Percentiles rank a stretch among this genome's conserved stretches.
These are phyloP conservation scores for Aquilaria sinensis DNA, from an alignment of 345 rosid genomes.

Conservation along the genomic window DNA sequence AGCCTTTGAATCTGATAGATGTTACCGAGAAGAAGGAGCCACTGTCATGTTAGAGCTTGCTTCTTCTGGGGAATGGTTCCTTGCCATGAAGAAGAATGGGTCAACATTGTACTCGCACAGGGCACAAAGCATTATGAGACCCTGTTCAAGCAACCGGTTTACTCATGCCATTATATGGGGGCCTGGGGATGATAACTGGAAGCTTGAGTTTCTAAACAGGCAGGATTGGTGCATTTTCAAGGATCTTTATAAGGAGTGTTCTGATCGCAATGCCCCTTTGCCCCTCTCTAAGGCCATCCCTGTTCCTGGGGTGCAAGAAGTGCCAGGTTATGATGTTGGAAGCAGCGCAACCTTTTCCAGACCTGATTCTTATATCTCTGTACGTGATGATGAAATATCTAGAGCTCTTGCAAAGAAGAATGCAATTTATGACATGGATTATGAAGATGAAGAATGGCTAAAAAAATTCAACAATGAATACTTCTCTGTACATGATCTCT, in stretches of 20 bases:
- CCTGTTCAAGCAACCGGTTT: constrained; percentile 50
- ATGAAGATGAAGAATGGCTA: constrained; percentile 93
- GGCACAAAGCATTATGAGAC: constrained; percentile 60
- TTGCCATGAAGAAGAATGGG: constrained; percentile 57
- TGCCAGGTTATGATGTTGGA: constrained; percentile 39
- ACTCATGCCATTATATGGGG: constrained; percentile 65
- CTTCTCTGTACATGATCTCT: constrained; percentile 20
- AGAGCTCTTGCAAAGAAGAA: constrained; percentile 64
- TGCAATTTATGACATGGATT: constrained; percentile 85
- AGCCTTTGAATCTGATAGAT: constrained; percentile 50
- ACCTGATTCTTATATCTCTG: constrained; percentile 53
- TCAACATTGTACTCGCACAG: constrained; percentile 31
- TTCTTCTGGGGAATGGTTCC: constrained; percentile 60
- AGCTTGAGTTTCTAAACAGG: constrained; percentile 66
- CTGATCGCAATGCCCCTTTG: constrained; percentile 50
- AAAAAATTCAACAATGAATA: constrained; percentile 39
- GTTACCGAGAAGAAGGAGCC: constrained; percentile 69
- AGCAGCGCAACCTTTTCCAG: constrained; percentile 31
- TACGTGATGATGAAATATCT: constrained; percentile 59
- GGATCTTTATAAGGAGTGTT: constrained; percentile 82
- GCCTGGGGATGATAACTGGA: constrained; percentile 65
- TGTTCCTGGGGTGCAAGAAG: constrained; percentile 74
- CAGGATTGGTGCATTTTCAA: constrained; percentile 79
- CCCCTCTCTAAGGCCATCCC: constrained; percentile 56
- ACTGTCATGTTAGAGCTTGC: constrained; percentile 44